Evolutionary conservation across 2,329 filamentous ascomycete genomes (phyloP), one percentile per base, ranked within the genome.

Genomic region (Fusarium verticillioides): DNA sequence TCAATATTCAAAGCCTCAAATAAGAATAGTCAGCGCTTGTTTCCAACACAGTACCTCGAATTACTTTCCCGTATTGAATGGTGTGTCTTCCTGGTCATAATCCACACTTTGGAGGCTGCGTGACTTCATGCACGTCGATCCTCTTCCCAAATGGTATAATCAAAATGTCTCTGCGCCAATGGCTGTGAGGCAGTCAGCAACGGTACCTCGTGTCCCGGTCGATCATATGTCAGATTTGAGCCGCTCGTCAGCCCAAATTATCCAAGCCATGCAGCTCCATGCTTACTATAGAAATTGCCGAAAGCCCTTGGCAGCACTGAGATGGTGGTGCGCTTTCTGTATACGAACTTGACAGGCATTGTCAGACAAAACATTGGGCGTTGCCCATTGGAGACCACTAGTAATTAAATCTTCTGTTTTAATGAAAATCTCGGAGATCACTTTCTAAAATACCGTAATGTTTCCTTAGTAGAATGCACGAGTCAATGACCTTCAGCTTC

Each of bases 171-270:
- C 5, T 9, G 7, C 4, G 4, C 32, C 62, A 64, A 40, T 53
- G 19, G 8, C 11, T 9, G 9, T 6, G 11, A 21, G 28, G 8
- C 9, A 44, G 26, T n/a, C 26, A 50, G 57, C n/a, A 28, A 52
- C 15, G 34, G 16, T 34, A 4, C 18, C 23, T 63, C 62, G 39
- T 63, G 32, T 63, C 40, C 11, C 7, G 8, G 44, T 32, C 28
- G 16, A 52, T 63, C 37, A 39, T 62, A 36, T 44, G 37, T 63
- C 62, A 52, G 39, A 53, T 64, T 12, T 64, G 26, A 62, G 36
- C 46, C 26, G 39, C 18, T 18, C 26, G 26, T 21, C 39, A 63
- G 36, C n/a, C n/a, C n/a, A 23, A 26, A 7, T 10, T 9, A 21
- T 2, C 13, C n/a, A 39, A 39, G 34, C 23, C 34, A 30, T 34